Evolutionary conservation across 2,329 filamentous ascomycete species (phyloP), one percentile per base, ranked within the genome.

Genomic region (Myriosclerotinia curreyana): DNA sequence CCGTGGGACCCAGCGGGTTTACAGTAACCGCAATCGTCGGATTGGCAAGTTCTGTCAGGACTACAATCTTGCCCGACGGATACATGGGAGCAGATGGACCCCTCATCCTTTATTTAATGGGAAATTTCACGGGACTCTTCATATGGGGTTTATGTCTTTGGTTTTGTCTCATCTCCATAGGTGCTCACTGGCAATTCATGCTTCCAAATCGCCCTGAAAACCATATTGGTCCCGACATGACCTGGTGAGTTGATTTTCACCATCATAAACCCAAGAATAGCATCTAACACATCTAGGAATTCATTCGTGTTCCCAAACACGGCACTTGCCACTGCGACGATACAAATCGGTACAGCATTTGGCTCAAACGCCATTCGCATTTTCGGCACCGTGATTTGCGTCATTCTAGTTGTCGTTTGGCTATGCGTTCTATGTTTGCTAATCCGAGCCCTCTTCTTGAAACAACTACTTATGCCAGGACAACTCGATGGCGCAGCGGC

Each of bases 151-250:
- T 95, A n/a, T 88, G 89, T 34, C 76, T 92, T 36, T 95, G 91
- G 87, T 95, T 94, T 78, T 94, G 94, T 75, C 79, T 94, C 64
- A 86, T 95, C 14, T 88, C 86, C 1, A 83, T 90, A n/a, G 88
- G 89, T 2, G 90, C 90, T 2, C 83, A 94, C 65, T 89, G 83
- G 81, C 88, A 86, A 38, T 87, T 88, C 59, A 79, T 87, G 25
- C 78, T 81, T 0, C 74, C 77, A 2, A 78, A 82, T 49, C 49
- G 70, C 34, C 66, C 66, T 14, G 81, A 73, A 82, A 46, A 83
- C 80, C 62, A 66, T 28, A 85, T 92, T 79, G 82, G 86, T 5
- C 95, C 93, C 71, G 87, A 89, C 22, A 93, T 95, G 89, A 91
- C 87, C 1, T 96, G 90, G 87, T 95, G 88, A 76, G 25, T 31